Conservation (phyloP, 805 yeast species). For the Lipomyces oligophaga region DNA sequence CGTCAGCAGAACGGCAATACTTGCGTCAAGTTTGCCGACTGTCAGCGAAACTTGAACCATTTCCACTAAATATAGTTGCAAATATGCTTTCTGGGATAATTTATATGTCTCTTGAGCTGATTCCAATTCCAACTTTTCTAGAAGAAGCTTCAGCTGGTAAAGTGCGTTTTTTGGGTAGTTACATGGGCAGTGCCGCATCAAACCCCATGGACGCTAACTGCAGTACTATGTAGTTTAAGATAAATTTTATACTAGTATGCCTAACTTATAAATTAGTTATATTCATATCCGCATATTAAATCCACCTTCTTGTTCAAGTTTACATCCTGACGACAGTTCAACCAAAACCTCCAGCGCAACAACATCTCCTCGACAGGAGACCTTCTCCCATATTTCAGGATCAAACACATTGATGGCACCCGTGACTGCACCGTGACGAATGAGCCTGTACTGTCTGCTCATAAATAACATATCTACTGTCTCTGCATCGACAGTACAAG, state of each 20-base stretch:
- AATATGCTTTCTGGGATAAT: too few relatives aligned
- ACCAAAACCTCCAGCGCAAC: slow-evolving; percentile 18
- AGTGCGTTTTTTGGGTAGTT: too few relatives aligned
- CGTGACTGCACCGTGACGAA: slow-evolving; percentile 5
- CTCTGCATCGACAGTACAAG: slow-evolving; percentile 12
- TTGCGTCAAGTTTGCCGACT: slow-evolving; percentile 93
- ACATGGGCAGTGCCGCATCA: too few relatives aligned
- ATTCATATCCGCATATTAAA: too few relatives aligned
- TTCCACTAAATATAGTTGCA: background rate
- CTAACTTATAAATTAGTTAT: too few relatives aligned
- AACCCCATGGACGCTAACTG: too few relatives aligned
- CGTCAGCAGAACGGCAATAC: slow-evolving; percentile 84
- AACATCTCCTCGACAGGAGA: slow-evolving; percentile 15
- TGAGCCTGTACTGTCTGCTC: slow-evolving; percentile 10
- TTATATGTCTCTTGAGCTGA: background rate
- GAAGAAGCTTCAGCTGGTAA: background rate
- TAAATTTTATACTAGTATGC: too few relatives aligned
- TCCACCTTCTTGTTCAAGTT: too few relatives aligned
- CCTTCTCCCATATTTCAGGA: slow-evolving; percentile 15
- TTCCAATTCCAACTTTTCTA: background rate
- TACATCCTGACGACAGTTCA: too few relatives aligned
- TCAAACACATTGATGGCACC: slow-evolving; percentile 7
- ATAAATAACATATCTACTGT: slow-evolving; percentile 11
- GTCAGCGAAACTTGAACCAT: slow-evolving; percentile 47
- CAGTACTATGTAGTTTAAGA: too few relatives aligned